phyloP scores from a whole-genome alignment of 208 protist species.

The Crithidia brevicula region DNA sequence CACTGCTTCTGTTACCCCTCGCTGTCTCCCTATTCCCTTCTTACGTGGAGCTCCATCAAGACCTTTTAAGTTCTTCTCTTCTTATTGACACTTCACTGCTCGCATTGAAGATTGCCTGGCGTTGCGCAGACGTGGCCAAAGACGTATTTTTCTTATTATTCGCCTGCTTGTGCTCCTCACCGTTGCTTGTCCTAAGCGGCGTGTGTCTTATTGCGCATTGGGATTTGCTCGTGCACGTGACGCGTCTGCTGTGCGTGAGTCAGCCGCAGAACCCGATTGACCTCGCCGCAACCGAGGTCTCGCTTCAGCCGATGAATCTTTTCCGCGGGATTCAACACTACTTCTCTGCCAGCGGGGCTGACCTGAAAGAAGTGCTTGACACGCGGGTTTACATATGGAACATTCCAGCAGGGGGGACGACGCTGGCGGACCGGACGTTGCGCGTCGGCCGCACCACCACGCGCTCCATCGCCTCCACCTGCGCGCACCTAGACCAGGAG shows the following conservation, averaged over 20 bases:
- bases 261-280: conserved; percentile 15
- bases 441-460: conserved; percentile 45
- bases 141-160: not conserved
- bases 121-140: not conserved
- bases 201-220: not conserved
- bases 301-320: conserved; percentile 39
- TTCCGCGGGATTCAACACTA: conserved; percentile 44
- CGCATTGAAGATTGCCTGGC: not conserved
- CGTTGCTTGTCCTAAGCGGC: not conserved
- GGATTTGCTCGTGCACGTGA: conserved; percentile 3
- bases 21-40: not conserved
- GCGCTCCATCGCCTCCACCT: conserved; percentile 53
- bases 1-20: not conserved
- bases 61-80: not conserved
- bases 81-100: not conserved
- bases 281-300: not conserved
- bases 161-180: conserved; percentile 5
- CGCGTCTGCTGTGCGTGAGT: conserved; percentile 6
- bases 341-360: conserved; percentile 32
- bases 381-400: conserved; percentile 83
- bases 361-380: conserved; percentile 59
- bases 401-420: conserved; percentile 60
- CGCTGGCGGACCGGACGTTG: conserved; percentile 46
- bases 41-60: not conserved
- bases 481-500: conserved; percentile 50